A percentile compares a stretch with the other conserved stretches of the same genome.
These are phyloP conservation scores for Vitis labrusca DNA, from an alignment of 164 flowering plant genomes.

Conservation along the genomic window DNA sequence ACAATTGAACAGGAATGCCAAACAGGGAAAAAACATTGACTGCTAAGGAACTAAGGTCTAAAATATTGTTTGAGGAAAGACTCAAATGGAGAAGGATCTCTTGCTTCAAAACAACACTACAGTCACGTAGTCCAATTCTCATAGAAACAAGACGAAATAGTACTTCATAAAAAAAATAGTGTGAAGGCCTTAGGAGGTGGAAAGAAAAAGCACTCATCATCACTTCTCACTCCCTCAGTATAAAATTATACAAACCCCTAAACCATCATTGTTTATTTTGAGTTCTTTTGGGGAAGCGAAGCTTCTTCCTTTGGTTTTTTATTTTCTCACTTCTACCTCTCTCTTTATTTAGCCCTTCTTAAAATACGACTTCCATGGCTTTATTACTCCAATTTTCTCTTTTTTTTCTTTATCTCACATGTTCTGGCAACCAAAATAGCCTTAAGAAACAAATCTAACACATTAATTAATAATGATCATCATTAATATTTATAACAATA, in stretches of 20 bases:
- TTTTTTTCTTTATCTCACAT: too few species aligned
- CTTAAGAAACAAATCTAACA: too few species aligned
- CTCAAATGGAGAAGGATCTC: conserved; percentile 13
- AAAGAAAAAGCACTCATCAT: background rate
- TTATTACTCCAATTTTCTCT: too few species aligned
- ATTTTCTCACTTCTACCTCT: too few species aligned
- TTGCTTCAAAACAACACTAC: conserved; percentile 6
- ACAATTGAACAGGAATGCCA: conserved; percentile 9
- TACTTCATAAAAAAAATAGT: conserved; percentile 18
- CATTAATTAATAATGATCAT: too few species aligned
- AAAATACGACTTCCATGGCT: too few species aligned
- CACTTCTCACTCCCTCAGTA: background rate
- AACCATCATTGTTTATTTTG: background rate
- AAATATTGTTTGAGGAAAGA: conserved; percentile 1
- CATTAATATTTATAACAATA: too few species aligned
- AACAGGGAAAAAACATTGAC: conserved; percentile 22
- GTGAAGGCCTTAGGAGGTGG: conserved; percentile 6
- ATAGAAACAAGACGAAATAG: conserved; percentile 11
- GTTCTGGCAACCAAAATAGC: too few species aligned
- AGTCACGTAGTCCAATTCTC: background rate
- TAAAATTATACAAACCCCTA: too few species aligned
- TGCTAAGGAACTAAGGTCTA: background rate
- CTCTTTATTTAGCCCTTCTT: too few species aligned
- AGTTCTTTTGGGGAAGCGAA: conserved; percentile 12
- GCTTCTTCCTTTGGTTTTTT: conserved; percentile 5